phyloP scores from a whole-genome alignment of 106 monocot species.

The Dendrobium catenatum region DNA sequence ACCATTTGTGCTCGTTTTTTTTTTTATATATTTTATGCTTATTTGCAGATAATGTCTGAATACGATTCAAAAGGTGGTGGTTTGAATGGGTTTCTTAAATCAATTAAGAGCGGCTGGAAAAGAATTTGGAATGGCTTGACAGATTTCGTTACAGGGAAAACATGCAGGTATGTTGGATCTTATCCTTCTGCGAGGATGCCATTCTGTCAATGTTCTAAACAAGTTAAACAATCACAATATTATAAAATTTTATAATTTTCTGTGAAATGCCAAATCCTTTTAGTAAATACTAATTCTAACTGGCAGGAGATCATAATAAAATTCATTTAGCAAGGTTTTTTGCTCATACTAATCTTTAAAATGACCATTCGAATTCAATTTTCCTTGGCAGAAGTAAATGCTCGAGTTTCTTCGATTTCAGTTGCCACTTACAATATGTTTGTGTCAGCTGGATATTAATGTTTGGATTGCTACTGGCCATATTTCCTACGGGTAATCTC shows the following conservation, averaged over 20 bases:
- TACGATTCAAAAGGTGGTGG: slow-evolving; percentile 34
- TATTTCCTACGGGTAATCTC: slow-evolving; percentile 58
- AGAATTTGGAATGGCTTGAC: slow-evolving; percentile 41
- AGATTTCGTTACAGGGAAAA: slow-evolving; percentile 82
- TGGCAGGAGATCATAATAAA: too few relatives aligned
- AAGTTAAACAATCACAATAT: not conserved
- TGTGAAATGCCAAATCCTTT: too few relatives aligned
- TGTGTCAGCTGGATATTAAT: slow-evolving; percentile 81
- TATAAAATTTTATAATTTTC: too few relatives aligned
- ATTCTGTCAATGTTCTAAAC: not conserved
- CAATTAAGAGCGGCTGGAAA: slow-evolving; percentile 37
- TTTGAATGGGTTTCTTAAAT: slow-evolving; percentile 51
- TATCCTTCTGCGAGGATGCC: not conserved
- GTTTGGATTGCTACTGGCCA: slow-evolving; percentile 53
- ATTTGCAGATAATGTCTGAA: slow-evolving; percentile 45
- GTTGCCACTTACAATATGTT: slow-evolving; percentile 71
- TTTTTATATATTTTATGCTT: not conserved
- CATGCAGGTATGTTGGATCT: slow-evolving; percentile 58
- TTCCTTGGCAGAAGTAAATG: slow-evolving; percentile 52
- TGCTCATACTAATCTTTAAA: not conserved
- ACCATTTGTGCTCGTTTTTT: not conserved
- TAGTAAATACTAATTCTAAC: too few relatives aligned
- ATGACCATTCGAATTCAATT: not conserved
- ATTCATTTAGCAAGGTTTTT: too few relatives aligned
- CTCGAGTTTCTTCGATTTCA: slow-evolving; percentile 66